Base-by-base conservation (phyloP, 1,139 yeast genomes). In the Yamadazyma songkhlaensis region DNA sequence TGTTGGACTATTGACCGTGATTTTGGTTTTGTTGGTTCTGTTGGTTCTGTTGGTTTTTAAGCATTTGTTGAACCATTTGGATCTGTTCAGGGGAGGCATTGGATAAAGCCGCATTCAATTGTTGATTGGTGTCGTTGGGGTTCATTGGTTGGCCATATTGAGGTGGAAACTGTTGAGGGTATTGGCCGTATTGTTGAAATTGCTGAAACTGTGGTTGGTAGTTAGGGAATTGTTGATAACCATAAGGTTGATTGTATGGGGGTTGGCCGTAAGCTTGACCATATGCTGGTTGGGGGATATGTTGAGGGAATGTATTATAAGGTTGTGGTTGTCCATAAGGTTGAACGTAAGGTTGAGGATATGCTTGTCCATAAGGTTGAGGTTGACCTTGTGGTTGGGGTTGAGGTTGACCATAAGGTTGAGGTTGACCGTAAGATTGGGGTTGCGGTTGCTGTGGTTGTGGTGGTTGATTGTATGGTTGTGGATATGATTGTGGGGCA, bases 1-100 rank as follows among this genome's bases (percentile, higher is more conserved):
- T n/a, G n/a, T n/a, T n/a, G n/a, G n/a, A n/a, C n/a, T n/a, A n/a
- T n/a, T n/a, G n/a, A n/a, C n/a, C n/a, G n/a, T 17, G 20, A 6
- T 17, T 17, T 17, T 17, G 20, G 20, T 40, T 38, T 21, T 40
- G 21, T 15, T 29, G 31, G 5, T 13, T 20, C 13, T 37, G 28
- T n/a, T 37, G 28, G 22, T 46, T 42, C 36, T 57, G 43, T 35
- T 59, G 62, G 32, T 52, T 55, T 15, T 52, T 50, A 27, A 62
- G 50, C 35, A 61, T 39, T 37, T 60, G 65, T 38, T 62, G 65
- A 27, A 63, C 50, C 37, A 60, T 57, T 32, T 59, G 60, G 32
- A 62, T 49, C 32, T 59, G 58, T 21, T 43, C 50, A 17, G 55
- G 50, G 11, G 49, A 41, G 9, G 49, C 49, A 26, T 46, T 45